phyloP scores from a whole-genome alignment of 225 moss, liverwort and hornwort genomes.

The Sphagnum tenellum region DNA sequence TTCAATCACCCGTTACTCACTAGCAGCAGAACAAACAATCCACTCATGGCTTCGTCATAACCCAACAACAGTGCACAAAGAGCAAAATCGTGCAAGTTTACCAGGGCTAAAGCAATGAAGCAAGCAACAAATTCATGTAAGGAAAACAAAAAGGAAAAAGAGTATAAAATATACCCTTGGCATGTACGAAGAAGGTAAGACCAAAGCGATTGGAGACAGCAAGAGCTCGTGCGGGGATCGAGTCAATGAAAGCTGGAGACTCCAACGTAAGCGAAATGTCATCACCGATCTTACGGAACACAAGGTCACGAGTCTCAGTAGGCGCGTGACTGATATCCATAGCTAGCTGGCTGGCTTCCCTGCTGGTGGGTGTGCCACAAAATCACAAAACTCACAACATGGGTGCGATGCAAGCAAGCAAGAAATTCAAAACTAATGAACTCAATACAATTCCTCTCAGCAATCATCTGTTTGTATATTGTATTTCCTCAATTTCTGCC shows the following conservation, averaged over 20 bases:
- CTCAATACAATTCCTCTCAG: too few relatives aligned
- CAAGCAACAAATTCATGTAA: too few relatives aligned
- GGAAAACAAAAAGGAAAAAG: too few relatives aligned
- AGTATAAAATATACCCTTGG: slow-evolving; percentile 11
- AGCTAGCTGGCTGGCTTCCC: too few relatives aligned
- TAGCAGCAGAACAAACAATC: neutral
- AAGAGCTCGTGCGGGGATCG: slow-evolving; percentile 57
- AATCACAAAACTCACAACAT: too few relatives aligned
- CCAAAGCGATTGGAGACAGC: slow-evolving; percentile 79
- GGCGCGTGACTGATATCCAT: slow-evolving; percentile 36
- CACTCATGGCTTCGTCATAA: neutral
- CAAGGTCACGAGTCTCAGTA: slow-evolving; percentile 32
- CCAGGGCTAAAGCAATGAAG: too few relatives aligned
- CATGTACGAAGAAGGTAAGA: slow-evolving; percentile 56
- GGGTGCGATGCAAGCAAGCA: too few relatives aligned
- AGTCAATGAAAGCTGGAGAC: slow-evolving; percentile 17
- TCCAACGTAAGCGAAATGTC: slow-evolving; percentile 52
- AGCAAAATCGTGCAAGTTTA: neutral
- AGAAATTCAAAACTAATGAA: too few relatives aligned
- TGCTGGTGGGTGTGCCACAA: too few relatives aligned
- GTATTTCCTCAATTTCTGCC: too few relatives aligned
- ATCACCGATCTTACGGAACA: slow-evolving; percentile 83
- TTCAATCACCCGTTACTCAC: neutral
- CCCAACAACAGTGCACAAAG: neutral
- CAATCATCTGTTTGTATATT: too few relatives aligned